These are phyloP conservation scores for Parmelia sp. DNA, from an alignment of 495 filamentous ascomycete species.

Conservation along the genomic window DNA sequence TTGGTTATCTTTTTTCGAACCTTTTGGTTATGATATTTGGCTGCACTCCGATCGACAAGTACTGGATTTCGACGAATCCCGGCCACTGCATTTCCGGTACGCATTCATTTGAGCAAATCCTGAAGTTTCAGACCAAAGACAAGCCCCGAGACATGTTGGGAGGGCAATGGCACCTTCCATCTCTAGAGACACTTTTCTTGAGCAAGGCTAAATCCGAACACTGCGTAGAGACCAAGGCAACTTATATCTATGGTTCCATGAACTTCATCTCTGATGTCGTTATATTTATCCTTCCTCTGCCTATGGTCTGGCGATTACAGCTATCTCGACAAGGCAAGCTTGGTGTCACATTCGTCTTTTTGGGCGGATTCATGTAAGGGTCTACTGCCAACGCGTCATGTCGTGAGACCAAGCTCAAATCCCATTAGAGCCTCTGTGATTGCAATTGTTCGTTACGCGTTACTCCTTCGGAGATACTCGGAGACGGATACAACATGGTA, in stretches of 20 bases:
- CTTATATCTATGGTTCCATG: constrained; percentile 32
- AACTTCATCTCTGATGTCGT: constrained; percentile 36
- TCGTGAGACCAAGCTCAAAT: background rate
- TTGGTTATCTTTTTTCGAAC: constrained; percentile 38
- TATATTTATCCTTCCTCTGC: constrained; percentile 36
- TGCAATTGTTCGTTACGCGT: background rate
- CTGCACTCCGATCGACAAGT: constrained; percentile 36
- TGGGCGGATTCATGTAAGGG: constrained; percentile 30
- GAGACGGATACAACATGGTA: constrained; percentile 28
- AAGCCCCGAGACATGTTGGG: too few species aligned
- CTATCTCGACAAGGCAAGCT: constrained; percentile 35
- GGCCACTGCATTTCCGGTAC: constrained; percentile 35
- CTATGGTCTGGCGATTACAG: constrained; percentile 35
- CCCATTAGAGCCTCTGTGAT: background rate
- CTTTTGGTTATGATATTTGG: constrained; percentile 37
- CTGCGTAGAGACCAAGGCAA: constrained; percentile 26
- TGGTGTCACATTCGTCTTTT: constrained; percentile 40
- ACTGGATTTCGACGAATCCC: constrained; percentile 15
- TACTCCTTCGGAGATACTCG: background rate
- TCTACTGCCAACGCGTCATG: background rate
- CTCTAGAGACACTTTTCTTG: too few species aligned
- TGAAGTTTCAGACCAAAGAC: too few species aligned
- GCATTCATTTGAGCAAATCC: too few species aligned
- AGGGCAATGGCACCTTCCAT: too few species aligned
- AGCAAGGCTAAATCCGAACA: too few species aligned